phyloP scores from a whole-genome alignment of 2,329 filamentous ascomycete species.

The Colletotrichum tamarilloi region DNA sequence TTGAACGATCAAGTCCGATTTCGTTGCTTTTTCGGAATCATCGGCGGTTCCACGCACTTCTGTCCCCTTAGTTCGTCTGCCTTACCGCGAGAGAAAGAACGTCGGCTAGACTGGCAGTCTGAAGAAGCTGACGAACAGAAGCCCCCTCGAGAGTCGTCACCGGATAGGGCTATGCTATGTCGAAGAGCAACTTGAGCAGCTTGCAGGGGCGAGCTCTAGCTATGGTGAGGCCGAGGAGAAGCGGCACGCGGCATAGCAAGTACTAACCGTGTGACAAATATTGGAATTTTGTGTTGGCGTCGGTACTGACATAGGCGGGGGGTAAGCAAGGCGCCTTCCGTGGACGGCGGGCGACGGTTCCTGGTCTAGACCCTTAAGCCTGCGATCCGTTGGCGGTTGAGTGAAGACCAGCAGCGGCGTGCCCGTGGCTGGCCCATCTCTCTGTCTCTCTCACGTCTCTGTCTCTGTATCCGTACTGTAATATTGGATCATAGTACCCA shows the following conservation, averaged over 20 bases:
- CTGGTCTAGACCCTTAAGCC: conserved; percentile 4
- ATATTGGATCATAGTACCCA: background rate
- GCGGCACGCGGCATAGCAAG: background rate
- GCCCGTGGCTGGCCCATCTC: background rate
- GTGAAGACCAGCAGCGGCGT: conserved; percentile 5
- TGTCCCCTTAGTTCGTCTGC: background rate
- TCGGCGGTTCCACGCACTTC: conserved; percentile 6
- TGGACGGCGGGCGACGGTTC: background rate
- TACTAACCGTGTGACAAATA: conserved; percentile 1
- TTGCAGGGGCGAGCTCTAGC: background rate
- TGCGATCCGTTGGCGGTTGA: background rate
- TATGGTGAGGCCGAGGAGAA: background rate
- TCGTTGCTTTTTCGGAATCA: conserved; percentile 33
- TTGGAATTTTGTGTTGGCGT: conserved; percentile 9
- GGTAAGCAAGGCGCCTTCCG: conserved; percentile 15
- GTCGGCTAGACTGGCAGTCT: background rate
- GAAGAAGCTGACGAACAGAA: background rate
- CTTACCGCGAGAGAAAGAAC: background rate
- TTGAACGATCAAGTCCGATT: conserved; percentile 1
- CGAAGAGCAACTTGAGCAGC: background rate
- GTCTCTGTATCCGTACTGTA: background rate
- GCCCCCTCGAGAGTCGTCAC: background rate
- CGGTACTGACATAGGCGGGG: conserved; percentile 10
- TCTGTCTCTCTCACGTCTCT: background rate
- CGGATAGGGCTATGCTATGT: conserved; percentile 10